Evolutionary conservation across 305 asterid genomes (phyloP).

Genomic region (Solanum hybrid): DNA sequence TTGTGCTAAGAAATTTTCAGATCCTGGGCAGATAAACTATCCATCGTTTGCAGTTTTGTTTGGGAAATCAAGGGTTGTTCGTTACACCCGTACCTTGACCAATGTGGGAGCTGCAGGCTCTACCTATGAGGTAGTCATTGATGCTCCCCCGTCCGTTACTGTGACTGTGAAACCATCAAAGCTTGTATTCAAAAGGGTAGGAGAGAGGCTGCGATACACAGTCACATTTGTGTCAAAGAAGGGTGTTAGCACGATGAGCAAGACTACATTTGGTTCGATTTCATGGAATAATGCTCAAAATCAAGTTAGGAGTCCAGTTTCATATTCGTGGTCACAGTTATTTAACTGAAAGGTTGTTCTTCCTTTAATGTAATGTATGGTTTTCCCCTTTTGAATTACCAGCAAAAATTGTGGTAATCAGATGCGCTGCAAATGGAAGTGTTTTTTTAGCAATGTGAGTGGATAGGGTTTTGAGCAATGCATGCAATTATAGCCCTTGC

Average conservation of each 20-base stretch:
- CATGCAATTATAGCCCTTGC: constrained; percentile 10
- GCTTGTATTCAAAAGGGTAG: constrained; percentile 26
- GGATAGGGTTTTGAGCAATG: neutral
- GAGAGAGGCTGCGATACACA: constrained; percentile 21
- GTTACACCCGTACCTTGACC: constrained; percentile 28
- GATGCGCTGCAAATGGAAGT: neutral
- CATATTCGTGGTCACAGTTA: constrained; percentile 41
- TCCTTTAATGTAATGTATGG: neutral
- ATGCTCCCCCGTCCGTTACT: constrained; percentile 17
- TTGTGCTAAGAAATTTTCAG: constrained; percentile 37
- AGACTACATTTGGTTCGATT: constrained; percentile 48
- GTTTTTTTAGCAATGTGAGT: too few species aligned
- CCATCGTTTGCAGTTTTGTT: constrained; percentile 76
- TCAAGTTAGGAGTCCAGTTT: constrained; percentile 65
- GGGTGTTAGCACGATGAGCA: constrained; percentile 6
- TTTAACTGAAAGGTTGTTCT: neutral
- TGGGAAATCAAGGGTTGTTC: constrained; percentile 29
- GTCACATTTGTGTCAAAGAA: constrained; percentile 30
- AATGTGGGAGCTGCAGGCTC: constrained; percentile 36
- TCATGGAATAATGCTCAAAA: constrained; percentile 51
- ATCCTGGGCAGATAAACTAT: constrained; percentile 81
- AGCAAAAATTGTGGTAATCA: neutral
- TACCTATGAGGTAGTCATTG: constrained; percentile 12
- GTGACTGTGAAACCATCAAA: constrained; percentile 22
- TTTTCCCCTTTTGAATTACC: neutral